Base-by-base conservation (phyloP, 306 rosid genomes). In the Prunus dulcis region DNA sequence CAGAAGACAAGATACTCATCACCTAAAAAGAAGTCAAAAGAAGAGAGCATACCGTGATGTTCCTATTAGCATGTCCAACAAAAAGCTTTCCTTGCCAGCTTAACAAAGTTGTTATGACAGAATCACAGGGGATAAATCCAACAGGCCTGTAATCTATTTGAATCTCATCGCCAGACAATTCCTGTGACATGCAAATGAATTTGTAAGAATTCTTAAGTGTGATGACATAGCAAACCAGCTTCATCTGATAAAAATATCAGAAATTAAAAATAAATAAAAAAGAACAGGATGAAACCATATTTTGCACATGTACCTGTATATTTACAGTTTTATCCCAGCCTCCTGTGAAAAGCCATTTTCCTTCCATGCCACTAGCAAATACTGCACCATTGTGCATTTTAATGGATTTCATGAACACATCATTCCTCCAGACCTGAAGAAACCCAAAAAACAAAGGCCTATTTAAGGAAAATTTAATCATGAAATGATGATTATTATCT, bases 351-450 rank as follows among this genome's bases (percentile, higher is more conserved):
- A 95, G 91, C 83, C 86, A 83, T 72, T 85, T 86, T 14, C 90
- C 95, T 64, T 84, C 85, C 88, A 89, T 76, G 61, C 85, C 79
- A 80, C 70, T 76, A 18, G 96, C 87, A 83, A 90, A 89, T 67
- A 89, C 85, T 38, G 96, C 88, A 78, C 96, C 95, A 56, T 78
- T 78, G 65, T 95, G 97, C 85, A 89, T 55, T 74, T 80, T 69
- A 74, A 88, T 72, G 64, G 90, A 76, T 67, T 71, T 85, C 91
- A 85, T 83, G 73, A 87, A 84, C 72, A 80, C 83, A 25, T 88
- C 98, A 11, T 95, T 89, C 80, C 86, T 89, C 98, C 98, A 95
- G 66, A 92, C 90, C 98, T 95, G 82, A 70, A 62, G 64, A 75
- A 74, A 80, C 22, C 3, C 60, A 81, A 80, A 79, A 56, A 75